Percentiles rank a stretch among this genome's conserved stretches.
These are phyloP conservation scores for Rhododendron ovatum DNA, from an alignment of 148 eudicot species.

Conservation along the genomic window DNA sequence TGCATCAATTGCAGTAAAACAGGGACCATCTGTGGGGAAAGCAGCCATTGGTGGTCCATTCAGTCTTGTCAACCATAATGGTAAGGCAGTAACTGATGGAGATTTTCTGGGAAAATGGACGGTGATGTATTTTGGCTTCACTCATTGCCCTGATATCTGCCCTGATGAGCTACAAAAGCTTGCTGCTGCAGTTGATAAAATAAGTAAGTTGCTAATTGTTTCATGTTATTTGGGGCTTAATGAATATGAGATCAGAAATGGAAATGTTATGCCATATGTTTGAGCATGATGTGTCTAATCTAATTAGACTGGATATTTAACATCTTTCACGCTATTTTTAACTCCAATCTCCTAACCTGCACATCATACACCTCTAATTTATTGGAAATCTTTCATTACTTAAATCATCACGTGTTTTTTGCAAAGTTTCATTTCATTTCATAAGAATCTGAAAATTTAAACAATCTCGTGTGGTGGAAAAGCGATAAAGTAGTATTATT, in stretches of 20 bases:
- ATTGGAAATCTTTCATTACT: background rate
- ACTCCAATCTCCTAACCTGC: background rate
- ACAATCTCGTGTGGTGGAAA: background rate
- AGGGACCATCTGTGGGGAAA: slow-evolving; percentile 93
- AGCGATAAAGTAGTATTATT: background rate
- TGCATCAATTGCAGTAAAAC: slow-evolving; percentile 67
- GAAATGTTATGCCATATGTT: background rate
- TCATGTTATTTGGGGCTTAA: background rate
- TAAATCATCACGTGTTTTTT: background rate
- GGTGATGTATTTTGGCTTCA: slow-evolving; percentile 85
- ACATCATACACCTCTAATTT: background rate
- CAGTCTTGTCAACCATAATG: slow-evolving; percentile 71
- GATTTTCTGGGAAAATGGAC: slow-evolving; percentile 90
- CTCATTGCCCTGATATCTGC: slow-evolving; percentile 97
- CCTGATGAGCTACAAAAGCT: slow-evolving; percentile 94
- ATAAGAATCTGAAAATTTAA: background rate
- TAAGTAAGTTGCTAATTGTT: slow-evolving; percentile 51
- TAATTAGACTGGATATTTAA: background rate
- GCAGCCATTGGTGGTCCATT: slow-evolving; percentile 97
- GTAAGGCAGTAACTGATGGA: slow-evolving; percentile 66
- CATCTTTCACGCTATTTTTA: background rate
- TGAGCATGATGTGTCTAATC: background rate
- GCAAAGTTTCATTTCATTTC: background rate
- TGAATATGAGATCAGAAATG: background rate
- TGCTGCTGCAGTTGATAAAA: slow-evolving; percentile 84